A percentile compares a stretch with the other conserved stretches of the same genome.
These are phyloP conservation scores for Cryphonectria carpinicola DNA, from an alignment of 2,329 filamentous ascomycete species.

Conservation along the genomic window DNA sequence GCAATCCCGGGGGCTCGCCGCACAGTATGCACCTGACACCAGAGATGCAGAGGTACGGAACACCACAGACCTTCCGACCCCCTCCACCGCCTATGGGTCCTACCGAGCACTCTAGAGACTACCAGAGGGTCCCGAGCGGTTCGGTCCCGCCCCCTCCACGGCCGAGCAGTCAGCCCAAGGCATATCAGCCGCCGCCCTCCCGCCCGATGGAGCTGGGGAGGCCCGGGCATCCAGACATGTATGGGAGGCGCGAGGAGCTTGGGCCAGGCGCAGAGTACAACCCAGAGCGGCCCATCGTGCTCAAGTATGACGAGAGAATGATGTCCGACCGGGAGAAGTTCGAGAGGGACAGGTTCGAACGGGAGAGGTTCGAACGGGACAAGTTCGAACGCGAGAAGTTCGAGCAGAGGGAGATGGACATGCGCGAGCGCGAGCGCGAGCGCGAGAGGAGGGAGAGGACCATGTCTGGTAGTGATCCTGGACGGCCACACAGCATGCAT, in stretches of 20 bases:
- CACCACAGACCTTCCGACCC: slow-evolving; percentile 59
- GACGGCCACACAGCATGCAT: slow-evolving; percentile 48
- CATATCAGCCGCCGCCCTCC: slow-evolving; percentile 45
- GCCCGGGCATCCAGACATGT: slow-evolving; percentile 46
- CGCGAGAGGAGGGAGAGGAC: slow-evolving; percentile 47
- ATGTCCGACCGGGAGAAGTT: slow-evolving; percentile 47
- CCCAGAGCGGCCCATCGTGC: slow-evolving; percentile 50
- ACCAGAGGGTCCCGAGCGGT: slow-evolving; percentile 40
- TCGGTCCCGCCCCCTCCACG: slow-evolving; percentile 48
- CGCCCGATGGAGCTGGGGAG: slow-evolving; percentile 54
- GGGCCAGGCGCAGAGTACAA: slow-evolving; percentile 54
- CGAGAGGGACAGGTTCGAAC: slow-evolving; percentile 48
- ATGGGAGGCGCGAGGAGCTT: slow-evolving; percentile 54
- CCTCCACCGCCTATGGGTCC: slow-evolving; percentile 45
- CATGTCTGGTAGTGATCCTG: slow-evolving; percentile 53
- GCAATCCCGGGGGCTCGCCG: slow-evolving; percentile 51
- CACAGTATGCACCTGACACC: slow-evolving; percentile 58
- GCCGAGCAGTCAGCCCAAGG: slow-evolving; percentile 57
- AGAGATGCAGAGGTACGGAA: slow-evolving; percentile 62
- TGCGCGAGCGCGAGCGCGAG: slow-evolving; percentile 38
- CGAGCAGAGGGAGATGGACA: slow-evolving; percentile 45
- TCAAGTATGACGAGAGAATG: slow-evolving; percentile 60
- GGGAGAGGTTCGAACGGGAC: slow-evolving; percentile 50
- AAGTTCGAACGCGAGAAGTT: slow-evolving; percentile 45
- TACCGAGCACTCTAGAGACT: slow-evolving; percentile 51